phyloP scores from a whole-genome alignment of 2,329 filamentous ascomycete species.

The Talaromyces pinophilus region DNA sequence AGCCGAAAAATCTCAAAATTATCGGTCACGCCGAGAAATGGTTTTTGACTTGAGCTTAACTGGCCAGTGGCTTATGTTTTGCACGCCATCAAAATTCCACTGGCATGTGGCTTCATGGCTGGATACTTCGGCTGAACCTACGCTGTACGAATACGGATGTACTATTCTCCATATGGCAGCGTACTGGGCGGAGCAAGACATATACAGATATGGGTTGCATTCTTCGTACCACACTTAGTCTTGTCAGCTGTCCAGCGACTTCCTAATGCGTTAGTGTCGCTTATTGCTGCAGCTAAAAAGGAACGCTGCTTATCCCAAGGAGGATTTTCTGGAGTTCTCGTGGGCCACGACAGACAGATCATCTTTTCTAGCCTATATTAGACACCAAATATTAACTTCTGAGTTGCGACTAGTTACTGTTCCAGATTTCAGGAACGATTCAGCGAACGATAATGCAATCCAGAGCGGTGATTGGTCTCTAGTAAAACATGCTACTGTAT shows the following conservation, averaged over 20 bases:
- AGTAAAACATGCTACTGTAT: background rate
- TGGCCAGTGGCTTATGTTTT: background rate
- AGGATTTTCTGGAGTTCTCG: background rate
- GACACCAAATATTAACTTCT: background rate
- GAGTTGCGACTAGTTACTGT: background rate
- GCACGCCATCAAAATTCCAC: background rate
- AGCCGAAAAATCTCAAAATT: background rate
- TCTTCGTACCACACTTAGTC: background rate
- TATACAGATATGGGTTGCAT: background rate
- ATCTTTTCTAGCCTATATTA: background rate
- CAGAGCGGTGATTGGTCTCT: background rate
- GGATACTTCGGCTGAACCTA: background rate
- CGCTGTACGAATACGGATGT: background rate
- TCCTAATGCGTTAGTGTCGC: background rate
- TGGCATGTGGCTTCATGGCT: background rate
- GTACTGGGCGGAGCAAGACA: background rate
- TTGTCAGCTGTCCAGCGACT: background rate
- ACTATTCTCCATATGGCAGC: background rate
- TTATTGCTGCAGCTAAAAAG: background rate
- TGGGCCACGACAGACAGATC: background rate
- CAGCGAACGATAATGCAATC: background rate
- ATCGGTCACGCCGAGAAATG: background rate
- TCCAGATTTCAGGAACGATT: background rate
- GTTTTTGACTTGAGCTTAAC: background rate
- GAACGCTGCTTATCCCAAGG: background rate